A percentile compares a stretch with the other conserved stretches of the same genome.
Conservation (phyloP, 176 grass and related monocot genomes). For the Oryza longistaminata region DNA sequence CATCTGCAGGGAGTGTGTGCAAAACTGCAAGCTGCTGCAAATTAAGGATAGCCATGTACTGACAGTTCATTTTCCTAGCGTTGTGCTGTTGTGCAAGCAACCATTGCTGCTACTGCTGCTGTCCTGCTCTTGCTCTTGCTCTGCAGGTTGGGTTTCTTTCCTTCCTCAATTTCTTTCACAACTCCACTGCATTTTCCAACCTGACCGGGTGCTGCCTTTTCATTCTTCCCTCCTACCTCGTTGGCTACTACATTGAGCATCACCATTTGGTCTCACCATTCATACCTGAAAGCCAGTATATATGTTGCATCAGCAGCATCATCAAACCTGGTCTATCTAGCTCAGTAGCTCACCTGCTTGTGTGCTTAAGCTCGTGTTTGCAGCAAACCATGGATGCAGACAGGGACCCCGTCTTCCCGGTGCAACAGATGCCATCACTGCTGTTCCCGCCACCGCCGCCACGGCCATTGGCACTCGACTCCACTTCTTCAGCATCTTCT, state of each 20-base stretch:
- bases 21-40: neutral
- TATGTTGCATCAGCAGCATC: neutral
- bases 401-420: neutral
- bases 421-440: neutral
- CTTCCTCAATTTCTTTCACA: neutral
- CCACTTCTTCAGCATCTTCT: neutral
- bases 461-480: neutral
- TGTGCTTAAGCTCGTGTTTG: neutral
- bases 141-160: neutral
- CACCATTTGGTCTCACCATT: neutral
- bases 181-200: constrained; percentile 23
- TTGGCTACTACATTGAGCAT: neutral
- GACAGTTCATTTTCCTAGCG: neutral
- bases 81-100: neutral
- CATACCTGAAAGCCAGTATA: neutral
- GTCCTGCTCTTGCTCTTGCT: neutral
- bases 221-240: constrained; percentile 37
- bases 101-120: neutral
- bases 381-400: constrained; percentile 36
- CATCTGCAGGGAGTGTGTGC: neutral
- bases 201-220: neutral
- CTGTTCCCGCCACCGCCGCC: neutral
- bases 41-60: neutral
- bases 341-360: neutral
- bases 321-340: neutral